Conservation (phyloP, 1,139 yeast species). For the Sugiyamaella castrensis region DNA sequence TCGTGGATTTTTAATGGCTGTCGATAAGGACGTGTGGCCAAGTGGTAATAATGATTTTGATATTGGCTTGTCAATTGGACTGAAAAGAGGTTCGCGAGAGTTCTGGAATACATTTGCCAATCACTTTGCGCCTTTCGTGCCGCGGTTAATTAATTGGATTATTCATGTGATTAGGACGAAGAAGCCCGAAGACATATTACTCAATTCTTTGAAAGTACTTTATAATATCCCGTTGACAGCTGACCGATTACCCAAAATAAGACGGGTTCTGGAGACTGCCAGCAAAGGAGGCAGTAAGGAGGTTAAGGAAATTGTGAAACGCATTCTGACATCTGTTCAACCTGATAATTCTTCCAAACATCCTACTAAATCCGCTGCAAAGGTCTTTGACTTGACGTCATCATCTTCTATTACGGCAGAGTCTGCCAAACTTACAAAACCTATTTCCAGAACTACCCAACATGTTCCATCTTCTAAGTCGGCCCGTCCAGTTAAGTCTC, state of each 20-base stretch:
- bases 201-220: conserved; percentile 24
- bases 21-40: conserved; percentile 21
- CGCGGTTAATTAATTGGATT: neutral
- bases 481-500: too few relatives aligned
- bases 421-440: too few relatives aligned
- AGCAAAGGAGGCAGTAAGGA: too few relatives aligned
- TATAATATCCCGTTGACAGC: conserved; percentile 22
- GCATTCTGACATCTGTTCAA: too few relatives aligned
- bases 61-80: conserved; percentile 25
- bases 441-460: too few relatives aligned
- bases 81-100: conserved; percentile 20
- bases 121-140: neutral
- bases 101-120: conserved; percentile 27
- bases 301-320: too few relatives aligned
- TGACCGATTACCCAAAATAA: neutral
- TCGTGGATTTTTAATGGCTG: conserved; percentile 15
- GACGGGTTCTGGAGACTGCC: too few relatives aligned
- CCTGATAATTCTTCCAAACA: too few relatives aligned
- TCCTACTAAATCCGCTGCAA: too few relatives aligned
- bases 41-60: conserved; percentile 22
- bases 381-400: too few relatives aligned
- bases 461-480: too few relatives aligned
- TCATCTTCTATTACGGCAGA: too few relatives aligned
- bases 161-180: neutral
- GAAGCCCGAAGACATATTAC: conserved; percentile 17